A percentile compares a stretch with the other conserved stretches of the same genome.
Evolutionary conservation across 176 grass and related monocot species (phyloP).

Genomic region (Phoenix dactylifera): DNA sequence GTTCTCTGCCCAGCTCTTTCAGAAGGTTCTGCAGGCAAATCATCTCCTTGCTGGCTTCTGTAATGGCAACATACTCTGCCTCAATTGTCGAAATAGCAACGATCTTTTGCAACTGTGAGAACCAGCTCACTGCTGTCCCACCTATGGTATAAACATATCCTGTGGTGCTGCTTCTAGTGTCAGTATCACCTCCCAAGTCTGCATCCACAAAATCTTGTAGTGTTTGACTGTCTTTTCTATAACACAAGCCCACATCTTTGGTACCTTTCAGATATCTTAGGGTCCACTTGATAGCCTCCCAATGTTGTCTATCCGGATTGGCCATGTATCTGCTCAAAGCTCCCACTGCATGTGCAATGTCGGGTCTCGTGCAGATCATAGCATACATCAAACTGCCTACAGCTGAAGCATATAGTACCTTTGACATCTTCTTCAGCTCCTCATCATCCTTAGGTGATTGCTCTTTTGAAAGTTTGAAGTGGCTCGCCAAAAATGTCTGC

Average conservation of each 20-base stretch:
- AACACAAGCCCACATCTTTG: not conserved
- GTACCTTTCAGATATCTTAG: constrained; percentile 9
- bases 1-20: not conserved
- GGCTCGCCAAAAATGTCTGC: no score
- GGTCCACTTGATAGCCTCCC: not conserved
- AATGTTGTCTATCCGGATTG: not conserved
- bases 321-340: constrained; percentile 8
- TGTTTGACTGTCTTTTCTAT: no score
- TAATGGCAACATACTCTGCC: not conserved
- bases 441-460: no score
- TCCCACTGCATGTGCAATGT: constrained; percentile 2
- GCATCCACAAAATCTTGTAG: no score
- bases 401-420: no score
- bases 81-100: not conserved
- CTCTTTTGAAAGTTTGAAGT: no score
- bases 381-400: not conserved
- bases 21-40: not conserved
- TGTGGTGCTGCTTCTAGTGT: not conserved
- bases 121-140: not conserved
- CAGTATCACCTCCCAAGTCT: not conserved
- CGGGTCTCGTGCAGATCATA: not conserved
- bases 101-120: not conserved
- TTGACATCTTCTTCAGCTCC: no score
- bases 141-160: not conserved
- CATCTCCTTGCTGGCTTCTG: not conserved